Evolutionary conservation across 306 rosid species (phyloP).

Genomic region (Astragalus membranaceus): DNA sequence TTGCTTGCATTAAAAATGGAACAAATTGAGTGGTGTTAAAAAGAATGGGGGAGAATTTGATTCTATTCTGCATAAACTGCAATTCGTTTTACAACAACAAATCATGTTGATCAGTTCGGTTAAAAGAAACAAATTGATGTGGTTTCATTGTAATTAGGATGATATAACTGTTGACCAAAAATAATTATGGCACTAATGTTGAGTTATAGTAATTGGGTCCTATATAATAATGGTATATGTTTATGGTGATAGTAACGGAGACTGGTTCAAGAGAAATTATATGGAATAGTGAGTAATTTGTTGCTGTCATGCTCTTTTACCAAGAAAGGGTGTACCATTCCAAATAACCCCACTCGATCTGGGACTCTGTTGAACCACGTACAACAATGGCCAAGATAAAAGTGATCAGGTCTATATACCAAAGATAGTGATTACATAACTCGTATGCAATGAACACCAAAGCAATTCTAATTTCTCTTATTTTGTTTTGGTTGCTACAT

Average conservation of each 20-base stretch:
- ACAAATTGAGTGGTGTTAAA: slow-evolving; percentile 3
- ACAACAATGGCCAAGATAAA: neutral
- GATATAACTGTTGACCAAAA: too few species aligned
- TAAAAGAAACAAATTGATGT: too few species aligned
- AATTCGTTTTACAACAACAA: neutral
- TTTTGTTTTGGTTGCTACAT: slow-evolving; percentile 8
- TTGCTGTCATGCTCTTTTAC: neutral
- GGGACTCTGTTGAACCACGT: neutral
- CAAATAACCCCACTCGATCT: neutral
- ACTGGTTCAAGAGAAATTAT: too few species aligned
- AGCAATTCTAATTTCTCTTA: neutral
- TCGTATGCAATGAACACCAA: neutral
- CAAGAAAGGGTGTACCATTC: neutral
- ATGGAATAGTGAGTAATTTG: neutral
- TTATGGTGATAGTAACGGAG: neutral
- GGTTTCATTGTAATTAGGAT: too few species aligned
- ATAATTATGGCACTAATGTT: neutral
- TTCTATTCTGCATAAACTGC: slow-evolving; percentile 22
- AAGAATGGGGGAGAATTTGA: neutral
- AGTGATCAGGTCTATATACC: neutral
- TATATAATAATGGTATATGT: neutral
- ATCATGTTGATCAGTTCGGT: neutral
- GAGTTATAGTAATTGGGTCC: neutral
- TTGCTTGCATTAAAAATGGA: slow-evolving; percentile 7
- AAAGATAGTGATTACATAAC: neutral